These are phyloP conservation scores for Abrus precatorius DNA, from an alignment of 306 rosid genomes.

Conservation along the genomic window DNA sequence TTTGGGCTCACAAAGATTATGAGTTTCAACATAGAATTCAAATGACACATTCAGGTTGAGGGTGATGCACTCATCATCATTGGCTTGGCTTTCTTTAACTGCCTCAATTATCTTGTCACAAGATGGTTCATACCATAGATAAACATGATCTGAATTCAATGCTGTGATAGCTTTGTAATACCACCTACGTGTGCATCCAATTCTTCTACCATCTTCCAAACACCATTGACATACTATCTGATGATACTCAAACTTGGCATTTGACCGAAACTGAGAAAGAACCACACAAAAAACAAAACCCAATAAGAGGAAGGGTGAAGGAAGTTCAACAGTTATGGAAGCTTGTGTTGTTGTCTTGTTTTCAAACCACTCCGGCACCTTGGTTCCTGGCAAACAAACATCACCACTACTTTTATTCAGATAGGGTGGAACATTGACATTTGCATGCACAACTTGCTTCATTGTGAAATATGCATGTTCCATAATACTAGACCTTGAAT, in stretches of 20 bases:
- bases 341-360: neutral
- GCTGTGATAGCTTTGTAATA: neutral
- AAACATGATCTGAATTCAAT: conserved; percentile 41
- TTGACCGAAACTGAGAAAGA: neutral
- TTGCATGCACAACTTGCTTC: neutral
- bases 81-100: neutral
- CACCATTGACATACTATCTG: conserved; percentile 2
- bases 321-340: conserved; percentile 16
- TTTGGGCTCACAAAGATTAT: conserved; percentile 9
- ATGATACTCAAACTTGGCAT: conserved; percentile 3
- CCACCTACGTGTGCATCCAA: conserved; percentile 13
- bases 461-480: conserved; percentile 14
- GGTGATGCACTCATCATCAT: neutral
- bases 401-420: neutral
- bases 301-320: neutral
- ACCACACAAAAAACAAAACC: conserved; percentile 40
- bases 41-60: neutral
- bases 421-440: neutral
- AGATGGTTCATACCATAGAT: conserved; percentile 30
- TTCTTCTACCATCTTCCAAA: conserved; percentile 1
- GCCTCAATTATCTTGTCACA: conserved; percentile 19
- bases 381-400: conserved; percentile 42
- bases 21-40: conserved; percentile 16
- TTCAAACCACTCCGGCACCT: conserved; percentile 13
- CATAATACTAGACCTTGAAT: neutral